A percentile compares a stretch with the other conserved stretches of the same genome.
Evolutionary conservation across 163 green algal genomes (phyloP).

Genomic region (Prototheca cutis): DNA sequence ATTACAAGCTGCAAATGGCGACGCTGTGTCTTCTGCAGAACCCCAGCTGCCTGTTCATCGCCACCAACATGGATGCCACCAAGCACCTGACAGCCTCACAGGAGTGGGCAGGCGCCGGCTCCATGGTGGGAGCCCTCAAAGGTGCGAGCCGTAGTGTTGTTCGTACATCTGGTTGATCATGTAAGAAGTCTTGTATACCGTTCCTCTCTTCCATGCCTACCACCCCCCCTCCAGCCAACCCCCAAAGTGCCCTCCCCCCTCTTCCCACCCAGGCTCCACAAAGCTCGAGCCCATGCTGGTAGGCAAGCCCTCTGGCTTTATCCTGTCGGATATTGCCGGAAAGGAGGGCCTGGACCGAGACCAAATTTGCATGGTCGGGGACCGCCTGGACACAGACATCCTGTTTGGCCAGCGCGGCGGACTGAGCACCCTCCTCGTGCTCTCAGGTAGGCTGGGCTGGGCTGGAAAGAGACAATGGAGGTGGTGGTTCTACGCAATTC

Average conservation of each 20-base stretch:
- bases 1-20: slow-evolving; percentile 99
- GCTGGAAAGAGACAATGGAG: no score
- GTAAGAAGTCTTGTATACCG: no score
- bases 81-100: slow-evolving; percentile 95
- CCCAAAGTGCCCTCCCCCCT: background rate
- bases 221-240: no score
- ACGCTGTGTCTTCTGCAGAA: slow-evolving; percentile 97
- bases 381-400: slow-evolving; percentile 99
- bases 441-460: slow-evolving; percentile 64
- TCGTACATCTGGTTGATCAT: no score
- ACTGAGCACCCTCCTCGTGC: slow-evolving; percentile 82
- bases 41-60: slow-evolving; percentile 95
- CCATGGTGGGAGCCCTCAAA: slow-evolving; percentile 86
- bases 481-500: no score
- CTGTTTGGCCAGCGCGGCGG: slow-evolving; percentile 96
- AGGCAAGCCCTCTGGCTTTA: slow-evolving; percentile 89
- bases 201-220: no score
- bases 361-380: slow-evolving; percentile 93
- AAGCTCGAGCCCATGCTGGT: slow-evolving; percentile 87
- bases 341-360: slow-evolving; percentile 18
- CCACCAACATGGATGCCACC: slow-evolving; percentile 88
- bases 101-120: slow-evolving; percentile 89
- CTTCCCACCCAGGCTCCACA: slow-evolving; percentile 51
- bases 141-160: no score
- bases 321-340: slow-evolving; percentile 78